Conservation (phyloP, 352 stramenopile species). For the Pythium rhizo-oryzae region DNA sequence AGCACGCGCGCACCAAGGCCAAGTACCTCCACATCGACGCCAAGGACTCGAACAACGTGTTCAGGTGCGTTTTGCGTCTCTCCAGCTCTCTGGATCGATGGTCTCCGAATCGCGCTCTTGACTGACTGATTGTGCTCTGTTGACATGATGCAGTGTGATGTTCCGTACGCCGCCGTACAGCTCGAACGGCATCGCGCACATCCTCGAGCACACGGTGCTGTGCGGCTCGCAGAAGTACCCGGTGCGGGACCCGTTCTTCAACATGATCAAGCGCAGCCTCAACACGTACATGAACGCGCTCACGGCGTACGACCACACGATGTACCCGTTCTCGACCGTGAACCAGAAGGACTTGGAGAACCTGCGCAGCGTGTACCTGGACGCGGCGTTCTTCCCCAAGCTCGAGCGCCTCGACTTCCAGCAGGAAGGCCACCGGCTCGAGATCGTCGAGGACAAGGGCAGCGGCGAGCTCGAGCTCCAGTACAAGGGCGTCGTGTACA, state of each 20-base stretch:
- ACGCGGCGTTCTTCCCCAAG: conserved; percentile 97
- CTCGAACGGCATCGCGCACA: conserved; percentile 98
- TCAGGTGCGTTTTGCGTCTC: conserved; percentile 38
- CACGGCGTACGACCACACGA: conserved; percentile 98
- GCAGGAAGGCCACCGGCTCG: conserved; percentile 80
- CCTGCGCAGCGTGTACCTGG: conserved; percentile 96
- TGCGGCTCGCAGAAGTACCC: conserved; percentile 97
- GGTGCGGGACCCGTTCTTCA: conserved; percentile 99
- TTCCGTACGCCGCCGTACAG: conserved; percentile 97
- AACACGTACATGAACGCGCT: conserved; percentile 99
- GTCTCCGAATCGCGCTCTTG: neutral
- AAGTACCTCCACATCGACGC: conserved; percentile 84
- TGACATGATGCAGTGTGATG: conserved; percentile 85
- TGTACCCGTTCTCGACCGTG: conserved; percentile 98
- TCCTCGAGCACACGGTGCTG: conserved; percentile 96
- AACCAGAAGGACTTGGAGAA: conserved; percentile 99
- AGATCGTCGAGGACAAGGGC: conserved; percentile 44
- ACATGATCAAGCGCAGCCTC: conserved; percentile 98
- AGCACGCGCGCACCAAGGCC: conserved; percentile 71
- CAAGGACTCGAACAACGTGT: conserved; percentile 87
- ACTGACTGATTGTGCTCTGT: no score
- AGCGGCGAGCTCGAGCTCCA: conserved; percentile 45
- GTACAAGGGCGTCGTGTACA: conserved; percentile 98
- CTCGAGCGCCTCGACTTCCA: conserved; percentile 78
- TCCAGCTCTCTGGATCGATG: no score